Percentiles rank a stretch among this genome's conserved stretches.
Conservation (phyloP, 768 basidiomycete species). For the Piloderma croceum region DNA sequence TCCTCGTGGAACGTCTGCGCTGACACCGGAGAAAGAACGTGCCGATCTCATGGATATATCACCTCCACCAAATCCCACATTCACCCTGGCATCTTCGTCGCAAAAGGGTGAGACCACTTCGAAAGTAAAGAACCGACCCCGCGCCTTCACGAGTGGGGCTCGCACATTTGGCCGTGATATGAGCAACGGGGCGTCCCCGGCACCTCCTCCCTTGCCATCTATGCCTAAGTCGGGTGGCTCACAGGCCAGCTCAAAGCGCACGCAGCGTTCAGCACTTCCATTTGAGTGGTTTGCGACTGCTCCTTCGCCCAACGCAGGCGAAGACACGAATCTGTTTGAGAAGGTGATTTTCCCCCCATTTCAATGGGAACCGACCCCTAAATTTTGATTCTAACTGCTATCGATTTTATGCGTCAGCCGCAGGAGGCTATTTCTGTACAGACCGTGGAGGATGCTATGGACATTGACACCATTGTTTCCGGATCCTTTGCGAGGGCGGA, state of each 20-base stretch:
- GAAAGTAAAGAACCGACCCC: constrained; percentile 42
- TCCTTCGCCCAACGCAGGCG: constrained; percentile 20
- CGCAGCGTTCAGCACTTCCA: constrained; percentile 60
- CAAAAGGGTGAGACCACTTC: constrained; percentile 14
- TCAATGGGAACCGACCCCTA: constrained; percentile 3
- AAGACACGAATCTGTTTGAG: constrained; percentile 23
- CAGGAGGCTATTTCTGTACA: constrained; percentile 37
- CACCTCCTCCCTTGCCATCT: constrained; percentile 25
- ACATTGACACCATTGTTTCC: constrained; percentile 56
- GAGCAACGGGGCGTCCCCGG: constrained; percentile 47
- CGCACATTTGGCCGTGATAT: constrained; percentile 71
- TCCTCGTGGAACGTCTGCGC: constrained; percentile 39
- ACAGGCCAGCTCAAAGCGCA: constrained; percentile 44
- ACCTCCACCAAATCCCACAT: constrained; percentile 54
- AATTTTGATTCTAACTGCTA: constrained; percentile 3
- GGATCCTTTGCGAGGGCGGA: constrained; percentile 23
- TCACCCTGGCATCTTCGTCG: constrained; percentile 16
- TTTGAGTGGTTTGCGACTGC: constrained; percentile 50
- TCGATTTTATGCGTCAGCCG: constrained; percentile 30
- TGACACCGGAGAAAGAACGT: constrained; percentile 44
- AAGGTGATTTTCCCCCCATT: constrained; percentile 17
- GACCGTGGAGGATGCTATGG: constrained; percentile 67
- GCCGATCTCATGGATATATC: constrained; percentile 80
- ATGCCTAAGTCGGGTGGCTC: constrained; percentile 33
- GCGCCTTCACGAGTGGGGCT: constrained; percentile 59